phyloP scores from a whole-genome alignment of 306 rosid species.

The Vigna unguiculata region DNA sequence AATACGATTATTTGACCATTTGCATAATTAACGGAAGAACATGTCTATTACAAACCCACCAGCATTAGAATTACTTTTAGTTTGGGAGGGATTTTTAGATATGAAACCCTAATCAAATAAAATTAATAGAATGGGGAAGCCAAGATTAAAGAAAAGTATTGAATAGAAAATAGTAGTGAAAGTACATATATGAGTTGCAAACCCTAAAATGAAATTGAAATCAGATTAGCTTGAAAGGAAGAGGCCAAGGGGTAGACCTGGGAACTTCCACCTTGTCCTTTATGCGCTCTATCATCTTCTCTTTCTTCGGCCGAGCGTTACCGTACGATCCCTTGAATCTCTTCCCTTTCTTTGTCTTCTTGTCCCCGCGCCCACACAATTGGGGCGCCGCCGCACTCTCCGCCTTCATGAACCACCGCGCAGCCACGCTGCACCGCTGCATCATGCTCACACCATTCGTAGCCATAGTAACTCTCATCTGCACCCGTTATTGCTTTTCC shows the following conservation, averaged over 20 bases:
- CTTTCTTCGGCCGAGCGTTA: slow-evolving; percentile 82
- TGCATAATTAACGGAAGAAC: too few species aligned
- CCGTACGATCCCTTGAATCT: slow-evolving; percentile 92
- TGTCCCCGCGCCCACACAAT: slow-evolving; percentile 92
- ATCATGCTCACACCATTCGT: slow-evolving; percentile 52
- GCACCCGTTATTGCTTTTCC: too few species aligned
- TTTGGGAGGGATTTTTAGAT: not conserved
- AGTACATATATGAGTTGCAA: slow-evolving; percentile 2
- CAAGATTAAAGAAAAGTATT: not conserved
- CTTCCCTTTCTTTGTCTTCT: slow-evolving; percentile 93
- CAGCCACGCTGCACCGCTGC: slow-evolving; percentile 68
- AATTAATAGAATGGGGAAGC: not conserved
- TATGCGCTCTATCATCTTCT: slow-evolving; percentile 89
- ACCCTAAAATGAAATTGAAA: not conserved
- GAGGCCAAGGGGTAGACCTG: slow-evolving; percentile 99
- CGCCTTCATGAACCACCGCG: slow-evolving; percentile 57
- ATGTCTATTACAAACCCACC: not conserved
- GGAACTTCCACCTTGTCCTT: slow-evolving; percentile 95
- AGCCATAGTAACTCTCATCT: slow-evolving; percentile 32
- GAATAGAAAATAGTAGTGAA: slow-evolving; percentile 12
- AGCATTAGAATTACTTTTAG: not conserved
- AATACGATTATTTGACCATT: too few species aligned
- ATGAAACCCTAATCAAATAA: not conserved
- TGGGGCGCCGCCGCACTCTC: slow-evolving; percentile 55
- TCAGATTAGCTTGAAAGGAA: slow-evolving; percentile 94